These are phyloP conservation scores for Xerocomellus intermedius DNA, from an alignment of 768 basidiomycete genomes.

Conservation along the genomic window DNA sequence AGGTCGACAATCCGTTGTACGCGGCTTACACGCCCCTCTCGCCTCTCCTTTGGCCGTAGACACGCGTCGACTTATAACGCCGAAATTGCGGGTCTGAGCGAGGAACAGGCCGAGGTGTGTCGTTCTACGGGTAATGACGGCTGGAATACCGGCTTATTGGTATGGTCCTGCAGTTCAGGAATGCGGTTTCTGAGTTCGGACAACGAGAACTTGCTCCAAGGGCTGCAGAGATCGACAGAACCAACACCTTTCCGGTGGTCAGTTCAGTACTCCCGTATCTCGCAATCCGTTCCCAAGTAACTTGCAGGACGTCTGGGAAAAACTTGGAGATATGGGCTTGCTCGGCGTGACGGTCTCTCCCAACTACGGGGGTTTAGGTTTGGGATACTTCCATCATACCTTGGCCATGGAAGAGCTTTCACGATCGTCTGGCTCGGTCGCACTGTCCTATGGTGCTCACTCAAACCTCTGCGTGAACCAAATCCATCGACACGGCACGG, in stretches of 20 bases:
- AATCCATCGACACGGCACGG: slow-evolving; percentile 82
- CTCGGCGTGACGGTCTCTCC: slow-evolving; percentile 83
- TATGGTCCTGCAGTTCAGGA: slow-evolving; percentile 60
- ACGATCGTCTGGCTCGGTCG: slow-evolving; percentile 86
- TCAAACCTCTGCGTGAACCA: slow-evolving; percentile 89
- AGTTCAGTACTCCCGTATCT: slow-evolving; percentile 18
- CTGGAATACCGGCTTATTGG: neutral
- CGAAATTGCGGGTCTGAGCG: slow-evolving; percentile 72
- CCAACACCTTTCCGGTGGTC: slow-evolving; percentile 78
- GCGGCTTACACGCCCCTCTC: neutral
- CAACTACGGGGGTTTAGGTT: slow-evolving; percentile 76
- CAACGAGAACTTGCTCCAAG: slow-evolving; percentile 81
- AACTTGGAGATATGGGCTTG: slow-evolving; percentile 89
- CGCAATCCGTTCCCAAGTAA: slow-evolving; percentile 9
- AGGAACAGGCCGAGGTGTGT: slow-evolving; percentile 76
- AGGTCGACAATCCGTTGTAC: slow-evolving; percentile 10
- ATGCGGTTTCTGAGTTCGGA: slow-evolving; percentile 76
- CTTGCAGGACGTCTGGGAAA: slow-evolving; percentile 78
- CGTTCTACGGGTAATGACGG: neutral
- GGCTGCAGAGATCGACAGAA: slow-evolving; percentile 83
- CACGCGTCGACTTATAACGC: slow-evolving; percentile 61
- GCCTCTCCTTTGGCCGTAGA: slow-evolving; percentile 3
- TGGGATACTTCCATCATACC: slow-evolving; percentile 86
- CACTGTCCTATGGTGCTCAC: slow-evolving; percentile 88
- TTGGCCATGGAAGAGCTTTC: slow-evolving; percentile 96